A percentile compares a stretch with the other conserved stretches of the same genome.
Evolutionary conservation across 179 eudicot species (phyloP).

Genomic region (Heliamphora pulchella): DNA sequence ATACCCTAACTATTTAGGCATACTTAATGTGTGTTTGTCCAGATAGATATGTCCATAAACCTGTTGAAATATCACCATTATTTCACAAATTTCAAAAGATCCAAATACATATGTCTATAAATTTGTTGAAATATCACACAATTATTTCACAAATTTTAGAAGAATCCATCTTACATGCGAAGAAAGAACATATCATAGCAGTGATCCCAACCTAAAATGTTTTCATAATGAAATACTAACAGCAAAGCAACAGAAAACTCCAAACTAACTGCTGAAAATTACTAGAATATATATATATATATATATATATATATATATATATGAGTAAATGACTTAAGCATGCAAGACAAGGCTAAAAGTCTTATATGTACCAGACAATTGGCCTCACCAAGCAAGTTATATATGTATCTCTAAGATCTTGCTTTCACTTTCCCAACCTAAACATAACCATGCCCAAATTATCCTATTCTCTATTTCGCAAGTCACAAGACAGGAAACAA

Average conservation of each 20-base stretch:
- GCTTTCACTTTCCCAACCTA: slow-evolving; percentile 5
- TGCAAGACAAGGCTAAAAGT: neutral
- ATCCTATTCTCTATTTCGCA: neutral
- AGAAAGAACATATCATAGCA: no score
- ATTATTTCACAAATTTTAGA: no score
- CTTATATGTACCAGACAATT: neutral
- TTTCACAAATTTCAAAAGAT: no score
- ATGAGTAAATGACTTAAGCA: neutral
- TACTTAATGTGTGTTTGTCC: no score
- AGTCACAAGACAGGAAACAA: neutral
- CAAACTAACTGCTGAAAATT: neutral
- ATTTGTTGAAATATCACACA: no score
- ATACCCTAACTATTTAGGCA: no score
- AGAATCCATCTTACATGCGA: no score
- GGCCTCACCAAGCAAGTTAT: neutral
- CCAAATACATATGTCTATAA: no score
- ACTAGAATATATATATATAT: no score
- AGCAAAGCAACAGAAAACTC: neutral
- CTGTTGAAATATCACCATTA: no score
- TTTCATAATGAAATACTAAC: neutral
- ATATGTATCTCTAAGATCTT: neutral
- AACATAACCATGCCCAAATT: neutral
- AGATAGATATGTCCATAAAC: no score
- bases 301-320: no score
- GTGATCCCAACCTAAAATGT: neutral